Conservation (phyloP, 2,329 filamentous ascomycete genomes). For the Calonectria leucothoes region DNA sequence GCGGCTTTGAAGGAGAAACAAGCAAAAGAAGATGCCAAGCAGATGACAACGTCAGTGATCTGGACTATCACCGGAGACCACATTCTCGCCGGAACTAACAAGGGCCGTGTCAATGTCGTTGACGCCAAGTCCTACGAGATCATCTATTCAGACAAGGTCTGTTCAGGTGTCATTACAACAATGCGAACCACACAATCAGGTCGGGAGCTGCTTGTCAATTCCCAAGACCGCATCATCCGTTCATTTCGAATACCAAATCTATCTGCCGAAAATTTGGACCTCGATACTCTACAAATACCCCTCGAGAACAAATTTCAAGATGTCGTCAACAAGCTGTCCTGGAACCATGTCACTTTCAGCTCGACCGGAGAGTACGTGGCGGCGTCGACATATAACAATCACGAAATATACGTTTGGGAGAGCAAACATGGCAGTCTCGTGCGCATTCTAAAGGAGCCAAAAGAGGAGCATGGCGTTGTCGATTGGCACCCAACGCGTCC, state of each 20-base stretch:
- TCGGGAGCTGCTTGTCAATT: conserved; percentile 89
- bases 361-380: conserved; percentile 95
- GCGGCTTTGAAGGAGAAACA: conserved; percentile 82
- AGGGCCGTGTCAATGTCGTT: conserved; percentile 96
- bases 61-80: conserved; percentile 89
- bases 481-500: conserved; percentile 96
- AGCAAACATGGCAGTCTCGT: conserved; percentile 92
- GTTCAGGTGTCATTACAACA: conserved; percentile 87
- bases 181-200: conserved; percentile 86
- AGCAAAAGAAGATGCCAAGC: conserved; percentile 90
- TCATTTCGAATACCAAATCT: conserved; percentile 91
- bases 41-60: conserved; percentile 92
- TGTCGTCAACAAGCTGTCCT: conserved; percentile 91
- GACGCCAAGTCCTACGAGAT: conserved; percentile 83
- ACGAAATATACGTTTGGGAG: conserved; percentile 99
- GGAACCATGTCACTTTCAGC: conserved; percentile 98
- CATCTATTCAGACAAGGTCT: conserved; percentile 90
- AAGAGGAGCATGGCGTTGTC: conserved; percentile 95
- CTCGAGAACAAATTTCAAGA: conserved; percentile 99
- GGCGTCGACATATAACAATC: conserved; percentile 97
- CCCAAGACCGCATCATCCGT: conserved; percentile 93
- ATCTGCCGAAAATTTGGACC: conserved; percentile 75
- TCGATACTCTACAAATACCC: conserved; percentile 87
- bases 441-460: conserved; percentile 95
- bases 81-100: conserved; percentile 92